Conservation (phyloP, 352 stramenopile genomes). For the Phytophthora fragariaefolia region DNA sequence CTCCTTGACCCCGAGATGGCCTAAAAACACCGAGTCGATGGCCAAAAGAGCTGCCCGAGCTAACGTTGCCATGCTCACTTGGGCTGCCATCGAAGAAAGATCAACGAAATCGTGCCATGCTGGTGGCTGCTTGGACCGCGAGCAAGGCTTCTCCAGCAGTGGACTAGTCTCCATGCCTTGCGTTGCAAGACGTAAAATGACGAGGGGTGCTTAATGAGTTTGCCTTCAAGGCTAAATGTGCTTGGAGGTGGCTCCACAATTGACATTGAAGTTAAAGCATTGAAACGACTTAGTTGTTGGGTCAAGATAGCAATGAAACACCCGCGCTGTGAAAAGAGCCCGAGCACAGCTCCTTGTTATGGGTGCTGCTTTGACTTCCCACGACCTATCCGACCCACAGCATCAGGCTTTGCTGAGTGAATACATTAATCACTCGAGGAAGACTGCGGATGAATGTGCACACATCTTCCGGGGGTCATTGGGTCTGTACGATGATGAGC, state of each 20-base stretch:
- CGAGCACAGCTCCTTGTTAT: constrained; percentile 5
- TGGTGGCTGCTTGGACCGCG: constrained; percentile 24
- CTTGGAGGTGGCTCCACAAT: background rate
- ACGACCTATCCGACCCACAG: constrained; percentile 21
- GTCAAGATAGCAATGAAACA: constrained; percentile 29
- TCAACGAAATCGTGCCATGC: constrained; percentile 63
- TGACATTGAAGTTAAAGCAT: constrained; percentile 20
- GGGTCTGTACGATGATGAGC: constrained; percentile 38
- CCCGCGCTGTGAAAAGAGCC: background rate
- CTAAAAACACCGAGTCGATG: constrained; percentile 81
- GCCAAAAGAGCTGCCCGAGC: constrained; percentile 67
- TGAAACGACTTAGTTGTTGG: constrained; percentile 13
- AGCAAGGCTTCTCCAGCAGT: constrained; percentile 41
- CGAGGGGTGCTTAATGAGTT: background rate
- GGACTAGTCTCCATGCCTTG: constrained; percentile 53
- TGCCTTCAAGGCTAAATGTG: constrained; percentile 1
- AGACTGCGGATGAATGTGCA: constrained; percentile 61
- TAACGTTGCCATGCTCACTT: constrained; percentile 72
- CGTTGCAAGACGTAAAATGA: constrained; percentile 15
- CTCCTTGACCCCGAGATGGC: constrained; percentile 76
- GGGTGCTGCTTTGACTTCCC: constrained; percentile 41
- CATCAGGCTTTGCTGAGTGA: constrained; percentile 57
- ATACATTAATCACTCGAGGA: constrained; percentile 58
- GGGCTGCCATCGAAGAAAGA: constrained; percentile 65
- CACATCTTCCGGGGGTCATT: constrained; percentile 52